Evolutionary conservation across 768 basidiomycete species (phyloP).

Genomic region (Vararia minispora): DNA sequence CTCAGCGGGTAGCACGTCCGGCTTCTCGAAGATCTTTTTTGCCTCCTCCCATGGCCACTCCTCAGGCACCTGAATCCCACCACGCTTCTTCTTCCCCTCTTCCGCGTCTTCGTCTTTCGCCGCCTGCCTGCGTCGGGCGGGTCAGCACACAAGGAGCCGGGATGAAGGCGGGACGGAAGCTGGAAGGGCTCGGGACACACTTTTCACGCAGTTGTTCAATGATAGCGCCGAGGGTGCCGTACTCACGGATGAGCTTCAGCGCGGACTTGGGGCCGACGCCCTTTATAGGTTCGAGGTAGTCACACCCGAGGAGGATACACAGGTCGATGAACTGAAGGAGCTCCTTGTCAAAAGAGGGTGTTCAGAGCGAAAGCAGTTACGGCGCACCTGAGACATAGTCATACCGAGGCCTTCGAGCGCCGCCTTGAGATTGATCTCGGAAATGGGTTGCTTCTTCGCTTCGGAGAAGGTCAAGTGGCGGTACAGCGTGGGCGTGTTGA

Average conservation of each 20-base stretch:
- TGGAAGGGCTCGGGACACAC: conserved; percentile 24
- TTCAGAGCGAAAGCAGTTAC: no score
- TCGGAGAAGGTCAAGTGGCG: conserved; percentile 98
- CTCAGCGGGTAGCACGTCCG: conserved; percentile 80
- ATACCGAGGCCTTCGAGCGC: conserved; percentile 86
- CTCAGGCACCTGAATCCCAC: conserved; percentile 73
- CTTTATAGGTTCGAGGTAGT: conserved; percentile 98
- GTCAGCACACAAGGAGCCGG: conserved; percentile 6
- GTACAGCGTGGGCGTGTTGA: conserved; percentile 81
- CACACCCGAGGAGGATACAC: conserved; percentile 93
- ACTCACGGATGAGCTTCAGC: conserved; percentile 81
- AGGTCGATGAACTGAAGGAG: conserved; percentile 81
- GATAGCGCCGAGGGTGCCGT: conserved; percentile 60
- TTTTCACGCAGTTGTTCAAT: conserved; percentile 73
- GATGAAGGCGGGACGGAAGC: background rate
- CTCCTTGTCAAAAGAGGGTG: no score
- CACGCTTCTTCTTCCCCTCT: conserved; percentile 59
- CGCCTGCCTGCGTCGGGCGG: conserved; percentile 23
- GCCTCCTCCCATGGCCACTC: conserved; percentile 98
- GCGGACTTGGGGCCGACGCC: conserved; percentile 95
- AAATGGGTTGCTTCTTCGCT: conserved; percentile 94
- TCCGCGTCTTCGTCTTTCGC: conserved; percentile 33
- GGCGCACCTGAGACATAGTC: conserved; percentile 74
- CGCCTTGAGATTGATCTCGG: conserved; percentile 74
- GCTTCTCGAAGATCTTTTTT: conserved; percentile 79